Evolutionary conservation across 1,139 yeast genomes (phyloP).

Genomic region (Debaryomyces subglobosus): DNA sequence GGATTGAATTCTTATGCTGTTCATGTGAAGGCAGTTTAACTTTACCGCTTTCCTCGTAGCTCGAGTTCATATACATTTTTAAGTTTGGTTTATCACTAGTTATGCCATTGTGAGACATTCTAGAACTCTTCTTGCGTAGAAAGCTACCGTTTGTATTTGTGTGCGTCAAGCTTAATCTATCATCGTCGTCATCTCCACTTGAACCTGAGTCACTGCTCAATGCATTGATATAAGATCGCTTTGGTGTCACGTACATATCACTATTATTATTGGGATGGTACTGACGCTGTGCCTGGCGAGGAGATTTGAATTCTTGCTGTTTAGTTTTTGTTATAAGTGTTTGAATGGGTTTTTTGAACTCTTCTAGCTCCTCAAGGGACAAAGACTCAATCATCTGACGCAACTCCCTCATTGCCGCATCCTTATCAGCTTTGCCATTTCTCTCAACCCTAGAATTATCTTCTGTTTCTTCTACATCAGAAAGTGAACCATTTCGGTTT

Average conservation of each 20-base stretch:
- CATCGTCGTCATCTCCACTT: conserved; percentile 11
- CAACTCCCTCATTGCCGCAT: conserved; percentile 15
- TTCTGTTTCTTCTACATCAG: not conserved
- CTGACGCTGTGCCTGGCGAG: not conserved
- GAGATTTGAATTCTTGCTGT: not conserved
- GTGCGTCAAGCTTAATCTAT: conserved; percentile 5
- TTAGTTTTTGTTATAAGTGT: conserved; percentile 6
- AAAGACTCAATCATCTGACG: conserved; percentile 5
- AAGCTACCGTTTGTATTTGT: not conserved
- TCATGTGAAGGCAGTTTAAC: not conserved
- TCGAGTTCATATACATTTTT: not conserved
- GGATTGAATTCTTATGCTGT: not conserved
- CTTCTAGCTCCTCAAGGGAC: conserved; percentile 17
- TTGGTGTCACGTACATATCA: conserved; percentile 6
- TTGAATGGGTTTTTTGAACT: conserved; percentile 11
- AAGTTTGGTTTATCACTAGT: not conserved
- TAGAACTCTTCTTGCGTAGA: not conserved
- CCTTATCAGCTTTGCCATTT: not conserved
- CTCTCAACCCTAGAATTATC: not conserved
- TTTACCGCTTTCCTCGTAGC: conserved; percentile 6
- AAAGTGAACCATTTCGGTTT: not conserved
- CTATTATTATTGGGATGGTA: not conserved
- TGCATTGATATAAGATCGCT: conserved; percentile 1
- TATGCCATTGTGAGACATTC: not conserved
- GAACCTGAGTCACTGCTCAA: conserved; percentile 3